Evolutionary conservation across 441 rosid species (phyloP).

Genomic region (Corymbia calophylla): DNA sequence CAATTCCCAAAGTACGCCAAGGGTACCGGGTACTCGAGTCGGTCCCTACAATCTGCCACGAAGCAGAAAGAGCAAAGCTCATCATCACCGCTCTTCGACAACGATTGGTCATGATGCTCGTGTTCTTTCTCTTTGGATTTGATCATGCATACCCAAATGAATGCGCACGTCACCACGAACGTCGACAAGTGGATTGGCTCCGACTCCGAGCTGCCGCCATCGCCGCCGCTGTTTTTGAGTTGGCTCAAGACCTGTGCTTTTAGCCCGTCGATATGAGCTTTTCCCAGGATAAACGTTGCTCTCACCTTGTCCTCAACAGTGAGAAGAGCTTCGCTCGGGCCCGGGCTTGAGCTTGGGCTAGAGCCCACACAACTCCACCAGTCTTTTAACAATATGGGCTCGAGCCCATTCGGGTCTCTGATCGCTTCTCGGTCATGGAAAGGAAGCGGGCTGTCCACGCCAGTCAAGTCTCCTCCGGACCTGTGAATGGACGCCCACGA

Average conservation of each 20-base stretch:
- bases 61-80: neutral
- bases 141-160: neutral
- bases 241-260: slow-evolving; percentile 6
- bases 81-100: neutral
- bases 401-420: neutral
- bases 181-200: neutral
- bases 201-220: neutral
- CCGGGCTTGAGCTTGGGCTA: neutral
- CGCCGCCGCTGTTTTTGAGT: neutral
- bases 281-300: slow-evolving; percentile 24
- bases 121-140: neutral
- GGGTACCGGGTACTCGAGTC: slow-evolving; percentile 9
- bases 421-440: neutral
- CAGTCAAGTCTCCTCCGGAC: neutral
- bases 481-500: slow-evolving; percentile 1
- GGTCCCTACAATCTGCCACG: slow-evolving; percentile 17
- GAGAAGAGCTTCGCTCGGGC: neutral
- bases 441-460: neutral
- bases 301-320: slow-evolving; percentile 6
- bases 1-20: slow-evolving; percentile 32
- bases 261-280: slow-evolving; percentile 13
- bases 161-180: neutral
- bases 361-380: neutral
- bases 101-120: neutral
- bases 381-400: neutral